phyloP scores from a whole-genome alignment of 148 eudicot genomes.

The Talinum fruticosum region DNA sequence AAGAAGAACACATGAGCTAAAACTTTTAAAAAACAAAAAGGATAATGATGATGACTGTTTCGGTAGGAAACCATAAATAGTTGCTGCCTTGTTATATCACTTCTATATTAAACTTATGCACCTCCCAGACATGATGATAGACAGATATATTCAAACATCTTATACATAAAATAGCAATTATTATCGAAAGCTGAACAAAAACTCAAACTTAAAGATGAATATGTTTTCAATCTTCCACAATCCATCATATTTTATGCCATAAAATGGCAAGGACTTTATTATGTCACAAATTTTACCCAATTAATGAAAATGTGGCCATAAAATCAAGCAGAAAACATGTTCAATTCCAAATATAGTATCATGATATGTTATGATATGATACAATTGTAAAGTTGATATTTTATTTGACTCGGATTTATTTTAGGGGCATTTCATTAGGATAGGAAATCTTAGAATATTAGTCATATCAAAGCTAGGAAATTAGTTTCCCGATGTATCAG shows the following conservation, averaged over 20 bases:
- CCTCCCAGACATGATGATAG: background rate
- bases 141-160: background rate
- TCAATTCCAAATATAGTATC: too few species aligned
- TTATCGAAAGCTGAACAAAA: background rate
- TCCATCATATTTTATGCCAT: too few species aligned
- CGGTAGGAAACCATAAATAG: too few species aligned
- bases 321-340: too few species aligned
- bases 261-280: background rate
- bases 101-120: background rate
- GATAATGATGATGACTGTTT: background rate
- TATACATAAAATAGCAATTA: background rate
- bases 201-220: background rate
- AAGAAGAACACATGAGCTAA: too few species aligned
- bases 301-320: background rate
- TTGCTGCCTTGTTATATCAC: background rate
- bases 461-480: background rate
- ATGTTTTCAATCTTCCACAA: too few species aligned
- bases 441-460: background rate
- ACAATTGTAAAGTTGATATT: background rate
- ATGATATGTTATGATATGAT: background rate
- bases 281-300: background rate
- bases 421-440: background rate
- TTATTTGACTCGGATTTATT: background rate
- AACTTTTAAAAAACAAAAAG: too few species aligned
- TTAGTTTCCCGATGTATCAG: background rate